Conservation (phyloP, 768 basidiomycete species). For the Hirschioporus abietinus region DNA sequence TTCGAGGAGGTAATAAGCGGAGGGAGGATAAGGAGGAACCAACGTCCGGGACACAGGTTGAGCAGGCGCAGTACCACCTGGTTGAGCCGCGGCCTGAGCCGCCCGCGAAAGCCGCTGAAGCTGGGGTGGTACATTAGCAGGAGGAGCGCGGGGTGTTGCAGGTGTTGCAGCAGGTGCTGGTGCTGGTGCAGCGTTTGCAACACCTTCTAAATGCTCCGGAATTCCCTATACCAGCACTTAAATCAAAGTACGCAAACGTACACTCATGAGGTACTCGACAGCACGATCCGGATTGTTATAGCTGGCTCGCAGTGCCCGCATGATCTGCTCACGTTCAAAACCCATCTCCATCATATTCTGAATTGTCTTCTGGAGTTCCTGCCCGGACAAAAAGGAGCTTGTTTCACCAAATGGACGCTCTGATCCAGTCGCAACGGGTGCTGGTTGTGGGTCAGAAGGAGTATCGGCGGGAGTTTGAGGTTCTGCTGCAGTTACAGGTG, state of each 20-base stretch:
- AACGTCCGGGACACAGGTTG: too few species aligned
- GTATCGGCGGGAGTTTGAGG: constrained; percentile 29
- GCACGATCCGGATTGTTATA: constrained; percentile 98
- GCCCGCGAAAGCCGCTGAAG: constrained; percentile 1
- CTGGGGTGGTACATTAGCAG: constrained; percentile 22
- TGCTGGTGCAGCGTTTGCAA: constrained; percentile 33
- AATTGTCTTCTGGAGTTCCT: constrained; percentile 70
- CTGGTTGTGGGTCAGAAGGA: constrained; percentile 25
- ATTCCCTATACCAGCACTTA: constrained; percentile 55
- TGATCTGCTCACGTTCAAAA: constrained; percentile 78
- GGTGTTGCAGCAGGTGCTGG: constrained; percentile 26
- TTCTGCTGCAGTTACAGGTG: constrained; percentile 30
- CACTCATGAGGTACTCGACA: constrained; percentile 95
- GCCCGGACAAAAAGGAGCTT: constrained; percentile 70
- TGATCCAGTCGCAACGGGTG: constrained; percentile 24
- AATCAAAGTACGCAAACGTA: constrained; percentile 32
- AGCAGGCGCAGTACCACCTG: constrained; percentile 33
- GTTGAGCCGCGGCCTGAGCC: constrained; percentile 24
- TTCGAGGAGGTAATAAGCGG: neutral
- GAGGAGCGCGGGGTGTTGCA: constrained; percentile 28
- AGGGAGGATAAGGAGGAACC: neutral
- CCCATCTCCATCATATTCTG: constrained; percentile 92
- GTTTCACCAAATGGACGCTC: constrained; percentile 38
- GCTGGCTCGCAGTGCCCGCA: constrained; percentile 83
- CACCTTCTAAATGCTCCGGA: constrained; percentile 60